These are phyloP conservation scores for Arxiozyma telluris DNA, from an alignment of 1,139 yeast genomes.

Conservation along the genomic window DNA sequence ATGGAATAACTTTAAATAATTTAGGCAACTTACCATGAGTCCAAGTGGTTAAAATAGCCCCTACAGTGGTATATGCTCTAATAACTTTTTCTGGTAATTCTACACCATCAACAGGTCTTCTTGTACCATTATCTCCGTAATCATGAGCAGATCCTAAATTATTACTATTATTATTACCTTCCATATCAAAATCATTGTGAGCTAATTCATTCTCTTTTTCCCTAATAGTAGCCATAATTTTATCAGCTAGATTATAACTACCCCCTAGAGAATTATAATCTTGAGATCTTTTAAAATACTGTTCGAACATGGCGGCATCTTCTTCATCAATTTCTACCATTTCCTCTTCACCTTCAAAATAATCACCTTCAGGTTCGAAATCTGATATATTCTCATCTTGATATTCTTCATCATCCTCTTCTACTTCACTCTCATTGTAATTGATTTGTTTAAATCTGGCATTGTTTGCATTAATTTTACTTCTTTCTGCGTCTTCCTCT, in stretches of 20 bases:
- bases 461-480: constrained; percentile 15
- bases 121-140: constrained; percentile 20
- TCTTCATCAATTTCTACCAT: constrained; percentile 53
- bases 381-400: constrained; percentile 46
- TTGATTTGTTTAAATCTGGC: constrained; percentile 24
- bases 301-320: constrained; percentile 63
- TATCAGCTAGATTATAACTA: constrained; percentile 73
- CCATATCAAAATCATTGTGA: constrained; percentile 21
- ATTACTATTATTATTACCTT: constrained; percentile 1
- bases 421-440: constrained; percentile 33
- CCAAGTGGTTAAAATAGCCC: constrained; percentile 80
- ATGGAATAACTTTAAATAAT: constrained; percentile 87
- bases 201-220: constrained; percentile 45
- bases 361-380: constrained; percentile 40
- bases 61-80: constrained; percentile 87
- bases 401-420: constrained; percentile 36
- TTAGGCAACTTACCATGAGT: constrained; percentile 94
- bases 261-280: constrained; percentile 36
- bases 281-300: constrained; percentile 43
- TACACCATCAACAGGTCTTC: constrained; percentile 41
- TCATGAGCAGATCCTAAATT: constrained; percentile 1
- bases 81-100: constrained; percentile 91
- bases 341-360: constrained; percentile 46
- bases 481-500: constrained; percentile 33
- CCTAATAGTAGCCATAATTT: constrained; percentile 79